Base-by-base conservation (phyloP, 208 protist genomes). In the Leishmania martiniquensis region DNA sequence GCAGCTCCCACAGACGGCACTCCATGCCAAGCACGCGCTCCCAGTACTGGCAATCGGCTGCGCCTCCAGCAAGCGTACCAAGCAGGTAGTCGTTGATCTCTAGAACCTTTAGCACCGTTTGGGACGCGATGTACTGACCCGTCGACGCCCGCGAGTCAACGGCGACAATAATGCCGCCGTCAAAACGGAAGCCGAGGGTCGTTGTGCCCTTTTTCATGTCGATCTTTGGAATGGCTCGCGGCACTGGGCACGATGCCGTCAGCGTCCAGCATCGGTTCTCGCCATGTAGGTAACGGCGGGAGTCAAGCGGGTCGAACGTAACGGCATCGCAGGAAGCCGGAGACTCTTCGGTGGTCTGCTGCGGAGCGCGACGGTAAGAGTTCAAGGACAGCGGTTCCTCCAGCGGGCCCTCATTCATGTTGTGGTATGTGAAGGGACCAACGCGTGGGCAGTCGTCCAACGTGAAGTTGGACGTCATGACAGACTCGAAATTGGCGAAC, bases 21-120 rank as follows among this genome's bases (percentile, higher is more conserved):
- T 98, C 92, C 85, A 95, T 92, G 25, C 97, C 97, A 9, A 99
- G 93, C 47, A 99, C 94, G 51, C 99, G 91, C 85, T 99, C 97
- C 99, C 99, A 99, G 92, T 98, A 99, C 75, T 98, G 90, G 92
- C 99, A 99, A 88, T 99, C 99, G 4, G 99, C 99, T 42, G 99
- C 99, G 91, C 99, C 99, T 76, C 98, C 98, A 65, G 99, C 99
- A 98, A 99, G 99, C 13, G 99, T 99, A 60, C 99, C 99, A 12
- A 99, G 89, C 12, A 99, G 84, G 84, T 99, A 99, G 49, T 98
- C 96, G 90, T 99, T 99, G 84, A 99, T 99, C 85, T 99, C 96
- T 81, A 99, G 98, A 47, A 99, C 98, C 91, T 99, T 99, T 91
- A 99, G 98, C 34, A 99, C 99, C 29, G 97, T 99, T 87, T 98